Base-by-base conservation (phyloP, 2,329 filamentous ascomycete species). In the Ustilaginoidea virens region DNA sequence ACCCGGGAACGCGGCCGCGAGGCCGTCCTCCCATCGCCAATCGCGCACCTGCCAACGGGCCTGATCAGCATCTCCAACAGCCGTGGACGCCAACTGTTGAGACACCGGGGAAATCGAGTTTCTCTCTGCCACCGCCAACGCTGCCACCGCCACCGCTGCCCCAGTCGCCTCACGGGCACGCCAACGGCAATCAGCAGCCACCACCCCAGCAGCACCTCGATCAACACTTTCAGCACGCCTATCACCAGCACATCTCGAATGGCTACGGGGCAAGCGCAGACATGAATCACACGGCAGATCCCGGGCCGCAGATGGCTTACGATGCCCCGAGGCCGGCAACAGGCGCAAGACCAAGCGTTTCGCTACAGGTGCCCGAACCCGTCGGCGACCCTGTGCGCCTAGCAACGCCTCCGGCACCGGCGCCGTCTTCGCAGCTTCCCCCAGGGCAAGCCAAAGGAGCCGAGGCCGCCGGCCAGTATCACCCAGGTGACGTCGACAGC, bases 11-110 rank as follows among this genome's bases (percentile, higher is more conserved):
- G 2, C 92, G 86, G 48, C 63, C 79, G 10, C 64, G 85, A 38
- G 85, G 86, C 5, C 64, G 86, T 34, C 86, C 86, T 23, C 81
- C 82, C 0, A 79, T 74, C n/a, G n/a, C n/a, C 32, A 80, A 77
- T 41, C 58, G 41, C 34, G 48, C 42, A 35, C 62, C 65, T 1
- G 62, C 69, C 10, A 73, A 80, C 37, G 72, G 72, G 0, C 72
- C 77, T 1, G 80, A 74, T 39, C 74, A 33, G 7, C 17, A 73
- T 4, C 76, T 78, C 0, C 80, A 80, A 38, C 74, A 76, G 8
- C 42, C 51, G 7, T 49, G 44, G 43, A 28, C 4, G 70, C 67
- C 10, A 72, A 71, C 36, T 66, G 69, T 17, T 51, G 33, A 38
- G 13, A 29, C 33, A 20, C 25, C 58, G 52, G 21, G 64, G 58